Base-by-base conservation (phyloP, 306 rosid genomes). In the Hippophae rhamnoides region DNA sequence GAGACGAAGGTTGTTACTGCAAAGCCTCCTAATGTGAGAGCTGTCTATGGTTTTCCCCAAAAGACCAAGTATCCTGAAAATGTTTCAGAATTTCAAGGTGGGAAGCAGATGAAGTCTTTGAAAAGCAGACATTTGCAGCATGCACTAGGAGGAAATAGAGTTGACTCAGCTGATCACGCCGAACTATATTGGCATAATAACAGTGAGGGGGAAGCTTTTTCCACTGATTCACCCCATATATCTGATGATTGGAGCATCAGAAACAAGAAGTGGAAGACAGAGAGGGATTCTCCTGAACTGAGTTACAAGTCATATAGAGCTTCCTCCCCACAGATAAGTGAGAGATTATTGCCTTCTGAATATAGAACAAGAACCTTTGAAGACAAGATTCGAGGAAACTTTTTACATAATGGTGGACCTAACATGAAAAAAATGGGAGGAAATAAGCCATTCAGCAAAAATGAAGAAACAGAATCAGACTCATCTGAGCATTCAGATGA, bases 381-480 rank as follows among this genome's bases (percentile, higher is more conserved):
- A 51, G 87, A 81, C 71, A 87, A 69, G 78, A 47, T 26, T 26
- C 82, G 89, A 66, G 89, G 81, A 38, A 68, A 65, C 63, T 58
- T 58, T 66, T 9, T 69, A 18, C 86, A 79, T 64, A 86, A 84
- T 72, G 89, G 86, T 65, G 87, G 78, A 23, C 67, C 82, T 69
- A 80, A 71, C 56, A 46, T 60, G 52, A 63, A 52, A 43, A 45
- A 68, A 71, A 53, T 69, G 56, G 78, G 85, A 76, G 79, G 81
- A 56, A 75, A 72, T 63, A 77, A 65, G 64, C 63, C 67, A 60
- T 69, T 73, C 63, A 26, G 55, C 56, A 83, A 80, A 72, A 69
- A 72, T 58, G 97, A 86, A 82, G 97, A 93, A 69, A 93, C 95
- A 10, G 99, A 93, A 68, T 88, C 97, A 42, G 97, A 89, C 67